These are phyloP conservation scores for Aspergillus bertholletiae DNA, from an alignment of 495 filamentous ascomycete genomes.

Conservation along the genomic window DNA sequence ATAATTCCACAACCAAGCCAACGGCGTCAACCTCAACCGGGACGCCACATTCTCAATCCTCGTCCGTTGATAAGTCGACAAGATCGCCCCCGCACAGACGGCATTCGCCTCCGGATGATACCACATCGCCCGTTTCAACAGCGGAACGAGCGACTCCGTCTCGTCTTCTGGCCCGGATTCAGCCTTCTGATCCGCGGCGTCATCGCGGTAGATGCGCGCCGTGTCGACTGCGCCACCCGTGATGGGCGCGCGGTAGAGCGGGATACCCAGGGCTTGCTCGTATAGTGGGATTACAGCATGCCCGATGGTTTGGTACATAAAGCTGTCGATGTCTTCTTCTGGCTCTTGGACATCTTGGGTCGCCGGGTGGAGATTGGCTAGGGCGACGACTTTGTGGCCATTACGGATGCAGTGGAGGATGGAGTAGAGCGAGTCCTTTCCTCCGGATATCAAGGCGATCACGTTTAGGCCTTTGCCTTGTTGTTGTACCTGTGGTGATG, in stretches of 20 bases:
- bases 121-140: constrained; percentile 59
- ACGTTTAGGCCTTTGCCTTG: constrained; percentile 57
- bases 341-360: constrained; percentile 23
- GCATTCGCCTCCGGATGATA: constrained; percentile 77
- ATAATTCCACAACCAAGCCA: constrained; percentile 91
- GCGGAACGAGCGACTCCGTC: constrained; percentile 77
- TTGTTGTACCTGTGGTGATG: too few species aligned
- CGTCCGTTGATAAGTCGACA: constrained; percentile 93
- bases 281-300: constrained; percentile 86
- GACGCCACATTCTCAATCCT: constrained; percentile 83
- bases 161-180: constrained; percentile 55
- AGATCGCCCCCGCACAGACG: constrained; percentile 84
- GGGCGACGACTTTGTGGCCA: constrained; percentile 79
- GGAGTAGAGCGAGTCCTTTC: constrained; percentile 94
- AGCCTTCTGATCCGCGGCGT: constrained; percentile 14
- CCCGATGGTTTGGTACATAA: constrained; percentile 99
- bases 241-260: constrained; percentile 76
- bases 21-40: constrained; percentile 70
- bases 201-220: constrained; percentile 24
- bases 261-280: constrained; percentile 67
- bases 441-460: constrained; percentile 89
- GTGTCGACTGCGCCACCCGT: constrained; percentile 62
- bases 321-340: constrained; percentile 81
- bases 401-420: constrained; percentile 84
- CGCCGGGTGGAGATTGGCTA: constrained; percentile 79